phyloP scores from a whole-genome alignment of 768 basidiomycete species.

The Nidularia pulvinata region DNA sequence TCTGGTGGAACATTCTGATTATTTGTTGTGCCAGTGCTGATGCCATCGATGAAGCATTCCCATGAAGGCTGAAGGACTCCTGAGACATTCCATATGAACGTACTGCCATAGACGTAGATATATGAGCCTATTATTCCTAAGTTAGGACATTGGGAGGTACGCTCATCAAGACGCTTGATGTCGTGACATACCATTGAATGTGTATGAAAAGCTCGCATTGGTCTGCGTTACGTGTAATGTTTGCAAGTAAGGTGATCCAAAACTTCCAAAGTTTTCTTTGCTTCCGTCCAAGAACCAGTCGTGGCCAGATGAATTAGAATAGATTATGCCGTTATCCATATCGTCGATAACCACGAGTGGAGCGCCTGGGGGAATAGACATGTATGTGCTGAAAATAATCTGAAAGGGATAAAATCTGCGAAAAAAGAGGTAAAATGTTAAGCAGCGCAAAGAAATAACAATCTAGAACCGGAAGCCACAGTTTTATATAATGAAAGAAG shows the following conservation, averaged over 20 bases:
- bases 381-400: no score
- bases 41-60: constrained; percentile 19
- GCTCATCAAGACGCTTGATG: background rate
- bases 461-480: no score
- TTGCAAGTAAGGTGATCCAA: background rate
- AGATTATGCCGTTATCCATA: background rate
- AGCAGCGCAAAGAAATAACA: no score
- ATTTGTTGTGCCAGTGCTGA: constrained; percentile 12
- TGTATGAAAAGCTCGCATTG: background rate
- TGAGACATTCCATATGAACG: constrained; percentile 10
- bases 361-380: background rate
- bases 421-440: no score
- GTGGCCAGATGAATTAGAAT: background rate
- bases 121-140: constrained; percentile 6
- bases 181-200: background rate
- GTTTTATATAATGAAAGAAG: no score
- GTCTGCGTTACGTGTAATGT: background rate
- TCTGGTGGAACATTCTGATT: constrained; percentile 14
- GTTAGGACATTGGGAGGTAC: background rate
- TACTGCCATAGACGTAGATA: constrained; percentile 12
- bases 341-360: background rate
- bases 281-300: background rate
- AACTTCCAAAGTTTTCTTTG: background rate
- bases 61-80: constrained; percentile 15
- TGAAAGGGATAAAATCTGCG: no score